Percentiles rank a stretch among this genome's conserved stretches.
phyloP scores from a whole-genome alignment of 441 rosid genomes.

The Cnidoscolus chayamansa region DNA sequence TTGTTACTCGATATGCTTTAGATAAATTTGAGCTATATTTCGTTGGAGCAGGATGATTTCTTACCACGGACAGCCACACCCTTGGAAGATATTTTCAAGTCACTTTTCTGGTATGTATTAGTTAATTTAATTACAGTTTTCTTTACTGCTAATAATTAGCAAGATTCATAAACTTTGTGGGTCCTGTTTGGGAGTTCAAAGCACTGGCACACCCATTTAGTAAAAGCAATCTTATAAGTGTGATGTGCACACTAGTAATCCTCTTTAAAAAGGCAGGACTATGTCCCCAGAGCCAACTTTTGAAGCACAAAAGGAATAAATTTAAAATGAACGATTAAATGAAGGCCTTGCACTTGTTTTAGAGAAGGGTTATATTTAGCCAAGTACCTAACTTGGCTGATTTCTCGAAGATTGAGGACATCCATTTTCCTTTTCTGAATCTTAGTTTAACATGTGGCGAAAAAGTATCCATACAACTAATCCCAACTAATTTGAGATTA shows the following conservation, averaged over 20 bases:
- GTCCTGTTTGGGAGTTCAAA: not conserved
- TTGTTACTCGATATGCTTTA: not conserved
- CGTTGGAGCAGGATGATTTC: slow-evolving; percentile 75
- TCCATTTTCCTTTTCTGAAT: not conserved
- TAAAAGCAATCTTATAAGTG: not conserved
- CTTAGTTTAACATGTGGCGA: not conserved
- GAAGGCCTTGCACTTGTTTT: not conserved
- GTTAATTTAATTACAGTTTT: slow-evolving; percentile 8
- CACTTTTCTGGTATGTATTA: slow-evolving; percentile 75
- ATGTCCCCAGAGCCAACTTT: not conserved
- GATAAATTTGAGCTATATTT: slow-evolving; percentile 9
- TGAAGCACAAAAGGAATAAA: not conserved
- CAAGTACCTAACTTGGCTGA: not conserved
- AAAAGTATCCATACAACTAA: no score
- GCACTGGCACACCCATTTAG: not conserved
- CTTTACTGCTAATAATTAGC: not conserved
- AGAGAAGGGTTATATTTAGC: not conserved
- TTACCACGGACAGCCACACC: slow-evolving; percentile 91
- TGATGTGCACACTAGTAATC: not conserved
- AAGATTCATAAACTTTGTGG: not conserved
- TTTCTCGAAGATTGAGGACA: not conserved
- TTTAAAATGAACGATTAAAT: slow-evolving; percentile 1
- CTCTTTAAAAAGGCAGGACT: not conserved
- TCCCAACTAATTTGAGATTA: no score
- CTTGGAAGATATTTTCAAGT: slow-evolving; percentile 90